phyloP scores from a whole-genome alignment of 345 rosid genomes.

The Geranium brycei region DNA sequence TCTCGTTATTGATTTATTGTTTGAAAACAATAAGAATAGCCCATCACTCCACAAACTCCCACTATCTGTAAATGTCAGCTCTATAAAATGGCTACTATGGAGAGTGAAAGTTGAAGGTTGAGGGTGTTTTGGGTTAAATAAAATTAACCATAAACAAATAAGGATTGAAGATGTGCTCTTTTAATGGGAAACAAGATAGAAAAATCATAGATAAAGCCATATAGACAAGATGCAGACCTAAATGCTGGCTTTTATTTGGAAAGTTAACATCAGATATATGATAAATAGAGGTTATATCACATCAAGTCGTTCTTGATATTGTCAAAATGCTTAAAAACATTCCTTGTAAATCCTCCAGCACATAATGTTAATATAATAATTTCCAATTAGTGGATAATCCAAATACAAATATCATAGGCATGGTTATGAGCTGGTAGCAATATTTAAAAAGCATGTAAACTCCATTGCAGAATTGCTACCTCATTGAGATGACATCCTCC shows the following conservation, averaged over 20 bases:
- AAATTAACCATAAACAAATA: too few relatives aligned
- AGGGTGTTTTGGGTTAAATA: not conserved
- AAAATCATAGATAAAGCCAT: not conserved
- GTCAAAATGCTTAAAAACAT: not conserved
- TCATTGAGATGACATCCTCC: conserved; percentile 99
- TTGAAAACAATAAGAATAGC: too few relatives aligned
- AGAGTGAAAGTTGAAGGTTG: not conserved
- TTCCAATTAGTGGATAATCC: not conserved
- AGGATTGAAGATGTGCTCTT: not conserved
- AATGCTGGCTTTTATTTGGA: not conserved
- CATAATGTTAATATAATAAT: not conserved
- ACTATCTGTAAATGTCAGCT: too few relatives aligned
- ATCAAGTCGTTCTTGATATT: not conserved
- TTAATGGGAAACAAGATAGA: not conserved
- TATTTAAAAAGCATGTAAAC: not conserved
- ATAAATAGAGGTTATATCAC: not conserved
- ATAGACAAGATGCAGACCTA: not conserved
- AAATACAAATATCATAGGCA: not conserved
- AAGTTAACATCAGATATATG: not conserved
- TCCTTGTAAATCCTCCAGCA: not conserved
- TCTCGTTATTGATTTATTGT: too few relatives aligned
- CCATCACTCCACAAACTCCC: too few relatives aligned
- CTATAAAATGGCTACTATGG: not conserved
- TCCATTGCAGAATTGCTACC: conserved; percentile 27
- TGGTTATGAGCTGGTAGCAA: not conserved